These are phyloP conservation scores for Lactarius evosmus DNA, from an alignment of 768 basidiomycete species.

Conservation along the genomic window DNA sequence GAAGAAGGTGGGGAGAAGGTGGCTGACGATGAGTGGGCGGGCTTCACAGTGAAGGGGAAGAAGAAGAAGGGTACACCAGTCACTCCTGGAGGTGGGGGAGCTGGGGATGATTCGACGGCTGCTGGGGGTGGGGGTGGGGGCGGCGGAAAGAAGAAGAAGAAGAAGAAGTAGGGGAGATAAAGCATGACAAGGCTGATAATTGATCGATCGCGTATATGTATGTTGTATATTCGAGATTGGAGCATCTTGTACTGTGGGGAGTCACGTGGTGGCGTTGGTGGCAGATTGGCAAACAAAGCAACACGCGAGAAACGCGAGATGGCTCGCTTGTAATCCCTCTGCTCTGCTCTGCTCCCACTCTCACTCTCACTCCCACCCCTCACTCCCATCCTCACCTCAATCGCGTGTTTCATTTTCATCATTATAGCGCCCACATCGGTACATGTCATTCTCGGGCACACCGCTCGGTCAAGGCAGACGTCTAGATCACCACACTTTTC, in stretches of 20 bases:
- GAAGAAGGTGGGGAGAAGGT: neutral
- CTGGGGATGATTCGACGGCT: slow-evolving; percentile 6
- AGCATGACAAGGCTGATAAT: no score
- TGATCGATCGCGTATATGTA: neutral
- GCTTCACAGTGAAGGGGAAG: slow-evolving; percentile 6
- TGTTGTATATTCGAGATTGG: neutral
- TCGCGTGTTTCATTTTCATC: slow-evolving; percentile 19
- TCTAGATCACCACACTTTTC: slow-evolving; percentile 76
- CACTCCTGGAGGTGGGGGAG: neutral
- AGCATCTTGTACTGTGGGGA: neutral
- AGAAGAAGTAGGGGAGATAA: no score
- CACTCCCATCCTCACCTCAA: neutral
- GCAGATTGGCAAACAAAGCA: slow-evolving; percentile 18
- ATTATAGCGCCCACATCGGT: slow-evolving; percentile 26
- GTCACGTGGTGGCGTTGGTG: slow-evolving; percentile 7
- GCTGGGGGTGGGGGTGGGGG: no score
- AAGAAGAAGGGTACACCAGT: slow-evolving; percentile 24
- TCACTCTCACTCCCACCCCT: neutral
- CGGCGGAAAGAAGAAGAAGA: neutral
- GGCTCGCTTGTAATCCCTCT: neutral
- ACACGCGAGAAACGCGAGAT: slow-evolving; percentile 25
- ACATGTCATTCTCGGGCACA: slow-evolving; percentile 86
- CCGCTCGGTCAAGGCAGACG: slow-evolving; percentile 83
- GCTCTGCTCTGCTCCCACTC: neutral
- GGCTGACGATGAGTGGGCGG: slow-evolving; percentile 4